Conservation (phyloP, 2,329 filamentous ascomycete genomes). For the Xylariaceae sp. region DNA sequence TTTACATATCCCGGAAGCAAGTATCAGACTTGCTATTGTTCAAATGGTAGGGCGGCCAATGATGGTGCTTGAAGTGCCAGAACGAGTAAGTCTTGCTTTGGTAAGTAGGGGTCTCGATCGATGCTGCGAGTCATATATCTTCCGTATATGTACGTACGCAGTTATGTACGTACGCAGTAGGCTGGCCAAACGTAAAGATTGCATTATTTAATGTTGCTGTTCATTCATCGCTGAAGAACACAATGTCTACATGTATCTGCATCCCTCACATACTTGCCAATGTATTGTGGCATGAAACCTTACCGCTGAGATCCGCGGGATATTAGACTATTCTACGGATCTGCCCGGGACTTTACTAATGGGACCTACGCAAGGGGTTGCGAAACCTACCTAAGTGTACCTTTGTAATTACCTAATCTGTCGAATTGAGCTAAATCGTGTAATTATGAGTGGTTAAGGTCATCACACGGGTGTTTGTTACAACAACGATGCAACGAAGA, state of each 20-base stretch:
- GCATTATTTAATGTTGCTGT: background rate
- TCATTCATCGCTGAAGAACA: background rate
- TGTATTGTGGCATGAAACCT: too few relatives aligned
- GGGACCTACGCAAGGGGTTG: background rate
- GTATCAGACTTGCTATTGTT: slow-evolving; percentile 4
- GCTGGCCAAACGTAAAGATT: background rate
- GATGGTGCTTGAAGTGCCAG: slow-evolving; percentile 4
- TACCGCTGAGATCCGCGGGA: background rate
- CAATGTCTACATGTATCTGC: background rate
- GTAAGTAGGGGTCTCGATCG: background rate
- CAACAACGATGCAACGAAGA: background rate
- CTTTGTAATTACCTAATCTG: background rate
- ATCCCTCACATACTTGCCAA: background rate
- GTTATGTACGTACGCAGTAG: too few relatives aligned
- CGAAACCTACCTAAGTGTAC: background rate
- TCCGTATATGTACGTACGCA: too few relatives aligned
- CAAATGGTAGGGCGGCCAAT: slow-evolving; percentile 27
- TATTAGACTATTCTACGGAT: background rate
- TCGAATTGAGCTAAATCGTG: background rate
- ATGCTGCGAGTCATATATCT: background rate
- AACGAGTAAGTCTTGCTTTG: background rate
- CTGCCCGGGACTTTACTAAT: background rate
- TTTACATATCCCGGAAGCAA: slow-evolving; percentile 14
- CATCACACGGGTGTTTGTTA: background rate
- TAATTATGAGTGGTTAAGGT: background rate